Conservation (phyloP, 352 stramenopile species). For the Pythium apleroticum region DNA sequence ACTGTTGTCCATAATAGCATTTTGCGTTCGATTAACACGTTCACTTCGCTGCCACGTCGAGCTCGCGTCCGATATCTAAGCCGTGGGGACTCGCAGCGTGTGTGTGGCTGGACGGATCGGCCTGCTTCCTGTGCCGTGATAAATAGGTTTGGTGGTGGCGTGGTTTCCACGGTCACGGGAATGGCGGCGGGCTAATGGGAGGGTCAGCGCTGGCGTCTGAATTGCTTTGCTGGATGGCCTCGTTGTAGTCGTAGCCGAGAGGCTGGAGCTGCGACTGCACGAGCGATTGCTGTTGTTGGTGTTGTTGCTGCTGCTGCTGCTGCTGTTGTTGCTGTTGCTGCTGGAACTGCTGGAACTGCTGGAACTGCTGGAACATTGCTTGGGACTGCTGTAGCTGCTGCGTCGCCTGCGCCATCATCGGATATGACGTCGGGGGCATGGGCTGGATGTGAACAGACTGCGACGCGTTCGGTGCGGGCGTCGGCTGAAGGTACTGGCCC, state of each 20-base stretch:
- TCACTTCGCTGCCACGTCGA: neutral
- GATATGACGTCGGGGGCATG: neutral
- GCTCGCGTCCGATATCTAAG: neutral
- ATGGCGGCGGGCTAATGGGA: neutral
- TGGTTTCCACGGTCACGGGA: neutral
- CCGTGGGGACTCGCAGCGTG: no score
- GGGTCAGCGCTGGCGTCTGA: slow-evolving; percentile 1
- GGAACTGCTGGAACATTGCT: slow-evolving; percentile 32
- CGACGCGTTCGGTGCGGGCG: slow-evolving; percentile 16
- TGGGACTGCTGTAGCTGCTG: slow-evolving; percentile 24
- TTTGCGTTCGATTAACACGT: slow-evolving; percentile 6
- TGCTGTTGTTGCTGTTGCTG: slow-evolving; percentile 29
- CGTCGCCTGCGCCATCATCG: slow-evolving; percentile 10
- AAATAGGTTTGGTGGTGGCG: slow-evolving; percentile 4
- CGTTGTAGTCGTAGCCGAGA: neutral
- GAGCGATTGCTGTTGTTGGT: slow-evolving; percentile 29
- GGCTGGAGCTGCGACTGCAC: neutral
- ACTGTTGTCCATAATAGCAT: slow-evolving; percentile 13
- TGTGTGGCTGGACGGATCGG: no score
- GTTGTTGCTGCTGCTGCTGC: slow-evolving; percentile 32
- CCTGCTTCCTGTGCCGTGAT: neutral
- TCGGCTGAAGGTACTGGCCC: slow-evolving; percentile 32
- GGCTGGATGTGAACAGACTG: neutral
- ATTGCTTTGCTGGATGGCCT: neutral
- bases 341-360: slow-evolving; percentile 22